A percentile compares a stretch with the other conserved stretches of the same genome.
These are phyloP conservation scores for Colletotrichum zoysiae DNA, from an alignment of 2,329 filamentous ascomycete species.

Conservation along the genomic window DNA sequence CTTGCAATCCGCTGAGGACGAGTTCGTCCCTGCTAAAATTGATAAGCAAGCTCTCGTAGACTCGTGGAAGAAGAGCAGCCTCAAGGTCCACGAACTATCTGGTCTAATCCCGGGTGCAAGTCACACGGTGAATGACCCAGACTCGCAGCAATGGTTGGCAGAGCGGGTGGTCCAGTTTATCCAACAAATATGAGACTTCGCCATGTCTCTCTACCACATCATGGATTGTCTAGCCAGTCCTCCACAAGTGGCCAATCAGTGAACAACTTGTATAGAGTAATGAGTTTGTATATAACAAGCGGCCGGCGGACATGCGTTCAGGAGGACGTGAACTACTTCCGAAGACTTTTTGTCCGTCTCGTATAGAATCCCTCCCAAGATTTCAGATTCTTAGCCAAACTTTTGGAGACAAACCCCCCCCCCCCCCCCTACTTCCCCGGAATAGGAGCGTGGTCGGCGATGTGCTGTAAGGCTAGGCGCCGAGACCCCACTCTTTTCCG, in stretches of 20 bases:
- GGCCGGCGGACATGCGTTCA: not conserved
- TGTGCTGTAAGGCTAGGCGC: slow-evolving; percentile 3
- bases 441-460: slow-evolving; percentile 37
- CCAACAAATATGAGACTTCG: slow-evolving; percentile 32
- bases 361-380: not conserved
- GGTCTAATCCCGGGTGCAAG: slow-evolving; percentile 65
- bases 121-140: slow-evolving; percentile 62
- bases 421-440: slow-evolving; percentile 2
- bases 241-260: not conserved
- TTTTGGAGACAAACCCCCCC: not conserved
- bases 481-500: slow-evolving; percentile 24
- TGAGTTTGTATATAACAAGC: not conserved
- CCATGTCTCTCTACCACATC: not conserved
- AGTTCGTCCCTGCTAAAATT: slow-evolving; percentile 70
- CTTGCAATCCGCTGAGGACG: slow-evolving; percentile 74
- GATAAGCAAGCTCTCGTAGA: slow-evolving; percentile 69
- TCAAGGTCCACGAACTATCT: slow-evolving; percentile 63
- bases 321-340: not conserved
- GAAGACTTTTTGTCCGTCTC: not conserved
- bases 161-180: slow-evolving; percentile 63
- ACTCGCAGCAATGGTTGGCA: slow-evolving; percentile 63
- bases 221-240: not conserved
- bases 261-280: not conserved
- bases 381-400: not conserved
- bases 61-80: slow-evolving; percentile 65